phyloP scores from a whole-genome alignment of 805 yeast genomes.

The Spathaspora sp. region DNA sequence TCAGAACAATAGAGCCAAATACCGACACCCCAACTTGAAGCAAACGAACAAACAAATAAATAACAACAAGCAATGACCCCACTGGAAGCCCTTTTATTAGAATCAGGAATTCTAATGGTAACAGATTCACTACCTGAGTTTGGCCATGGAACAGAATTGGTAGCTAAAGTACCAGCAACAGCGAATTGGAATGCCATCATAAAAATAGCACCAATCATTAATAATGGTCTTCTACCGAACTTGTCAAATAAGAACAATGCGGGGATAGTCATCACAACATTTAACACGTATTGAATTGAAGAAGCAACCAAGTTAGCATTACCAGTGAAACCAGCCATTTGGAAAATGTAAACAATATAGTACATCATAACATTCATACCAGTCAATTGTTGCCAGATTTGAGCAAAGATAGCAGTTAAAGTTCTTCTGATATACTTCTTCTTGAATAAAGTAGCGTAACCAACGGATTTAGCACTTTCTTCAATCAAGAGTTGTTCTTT shows the following conservation, averaged over 20 bases:
- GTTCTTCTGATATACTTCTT: constrained; percentile 50
- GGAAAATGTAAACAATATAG: constrained; percentile 62
- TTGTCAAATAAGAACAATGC: constrained; percentile 58
- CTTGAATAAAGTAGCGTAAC: constrained; percentile 48
- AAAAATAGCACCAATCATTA: constrained; percentile 43
- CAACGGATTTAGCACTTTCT: constrained; percentile 43
- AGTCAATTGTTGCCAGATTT: constrained; percentile 60
- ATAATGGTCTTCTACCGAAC: constrained; percentile 65
- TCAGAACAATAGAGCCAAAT: constrained; percentile 69
- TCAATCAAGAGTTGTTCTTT: constrained; percentile 54
- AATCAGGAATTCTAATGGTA: constrained; percentile 31
- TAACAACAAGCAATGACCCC: constrained; percentile 51
- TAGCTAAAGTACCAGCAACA: constrained; percentile 40
- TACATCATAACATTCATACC: constrained; percentile 71
- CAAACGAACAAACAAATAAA: constrained; percentile 55
- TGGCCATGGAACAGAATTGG: constrained; percentile 31
- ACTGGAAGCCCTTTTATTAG: constrained; percentile 33
- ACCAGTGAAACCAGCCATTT: constrained; percentile 58
- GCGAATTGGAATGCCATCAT: constrained; percentile 42
- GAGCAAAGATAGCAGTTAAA: constrained; percentile 48
- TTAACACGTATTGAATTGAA: constrained; percentile 56
- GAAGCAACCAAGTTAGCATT: constrained; percentile 51
- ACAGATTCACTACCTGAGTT: constrained; percentile 29
- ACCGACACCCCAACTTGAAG: constrained; percentile 52
- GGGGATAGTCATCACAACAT: constrained; percentile 55